A percentile compares a stretch with the other conserved stretches of the same genome.
Evolutionary conservation across 2,329 filamentous ascomycete species (phyloP).

Genomic region (Diplodia corticola): DNA sequence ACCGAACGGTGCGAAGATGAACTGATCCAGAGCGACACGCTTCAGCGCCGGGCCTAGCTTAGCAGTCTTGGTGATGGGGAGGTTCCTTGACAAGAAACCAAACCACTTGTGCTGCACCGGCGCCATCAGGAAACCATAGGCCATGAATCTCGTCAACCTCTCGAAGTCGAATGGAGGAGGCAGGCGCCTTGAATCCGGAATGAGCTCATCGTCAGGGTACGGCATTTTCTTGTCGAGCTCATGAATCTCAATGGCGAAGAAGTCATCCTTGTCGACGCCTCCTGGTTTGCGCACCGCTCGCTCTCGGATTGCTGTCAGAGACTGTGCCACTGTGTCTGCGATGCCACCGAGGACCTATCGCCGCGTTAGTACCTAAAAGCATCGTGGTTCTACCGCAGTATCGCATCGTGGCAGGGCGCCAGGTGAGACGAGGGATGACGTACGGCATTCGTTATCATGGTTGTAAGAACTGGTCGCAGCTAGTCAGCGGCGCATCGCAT

Average conservation of each 20-base stretch:
- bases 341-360: constrained; percentile 78
- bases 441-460: constrained; percentile 98
- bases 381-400: background rate
- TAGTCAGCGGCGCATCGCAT: background rate
- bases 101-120: constrained; percentile 97
- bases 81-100: constrained; percentile 74
- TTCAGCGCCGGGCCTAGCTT: constrained; percentile 79
- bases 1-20: constrained; percentile 89
- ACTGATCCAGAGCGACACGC: constrained; percentile 87
- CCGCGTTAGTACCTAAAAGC: background rate
- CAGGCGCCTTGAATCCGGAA: constrained; percentile 60
- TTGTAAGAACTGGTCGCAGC: constrained; percentile 72
- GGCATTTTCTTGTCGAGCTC: constrained; percentile 82
- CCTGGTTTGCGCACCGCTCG: constrained; percentile 64
- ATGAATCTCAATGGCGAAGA: constrained; percentile 82
- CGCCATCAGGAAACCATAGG: constrained; percentile 95
- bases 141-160: constrained; percentile 91
- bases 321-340: constrained; percentile 93
- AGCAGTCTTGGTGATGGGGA: constrained; percentile 78
- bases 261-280: constrained; percentile 64
- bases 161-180: constrained; percentile 95
- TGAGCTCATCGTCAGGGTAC: constrained; percentile 63
- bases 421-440: constrained; percentile 33
- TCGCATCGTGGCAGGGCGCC: background rate
- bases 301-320: constrained; percentile 79